phyloP scores from a whole-genome alignment of 2,329 filamentous ascomycete genomes.

The Ceratocystis ficicola region DNA sequence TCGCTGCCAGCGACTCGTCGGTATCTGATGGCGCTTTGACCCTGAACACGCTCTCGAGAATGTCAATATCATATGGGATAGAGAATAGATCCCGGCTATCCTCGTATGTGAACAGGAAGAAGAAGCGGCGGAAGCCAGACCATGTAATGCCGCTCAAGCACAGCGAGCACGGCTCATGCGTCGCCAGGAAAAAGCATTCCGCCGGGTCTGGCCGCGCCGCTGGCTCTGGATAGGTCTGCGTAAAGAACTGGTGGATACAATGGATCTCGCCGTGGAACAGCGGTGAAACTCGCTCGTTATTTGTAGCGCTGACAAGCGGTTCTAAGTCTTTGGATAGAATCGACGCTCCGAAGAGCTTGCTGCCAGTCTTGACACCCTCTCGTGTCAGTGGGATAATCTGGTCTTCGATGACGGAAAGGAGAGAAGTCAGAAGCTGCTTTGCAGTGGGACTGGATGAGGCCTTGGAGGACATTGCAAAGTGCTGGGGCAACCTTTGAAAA shows the following conservation, averaged over 20 bases:
- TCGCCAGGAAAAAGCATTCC: conserved; percentile 46
- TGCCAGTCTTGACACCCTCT: conserved; percentile 39
- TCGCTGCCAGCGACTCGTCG: conserved; percentile 30
- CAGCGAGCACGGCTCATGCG: conserved; percentile 47
- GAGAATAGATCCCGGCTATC: conserved; percentile 44
- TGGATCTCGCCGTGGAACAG: conserved; percentile 49
- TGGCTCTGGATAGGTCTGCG: conserved; percentile 29
- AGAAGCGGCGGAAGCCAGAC: conserved; percentile 45
- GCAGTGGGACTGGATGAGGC: conserved; percentile 7
- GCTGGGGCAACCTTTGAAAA: conserved; percentile 20
- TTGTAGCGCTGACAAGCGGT: conserved; percentile 40
- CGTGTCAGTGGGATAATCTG: conserved; percentile 41
- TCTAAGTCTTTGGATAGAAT: conserved; percentile 36
- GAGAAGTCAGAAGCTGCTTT: conserved; percentile 30
- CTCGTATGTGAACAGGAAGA: conserved; percentile 48
- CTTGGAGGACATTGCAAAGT: conserved; percentile 21
- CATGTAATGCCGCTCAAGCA: conserved; percentile 47
- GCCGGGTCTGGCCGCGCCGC: conserved; percentile 32
- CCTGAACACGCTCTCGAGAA: conserved; percentile 43
- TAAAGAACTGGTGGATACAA: conserved; percentile 48
- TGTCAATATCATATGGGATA: conserved; percentile 47
- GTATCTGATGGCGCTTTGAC: conserved; percentile 33
- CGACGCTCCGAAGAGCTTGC: conserved; percentile 46
- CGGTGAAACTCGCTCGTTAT: conserved; percentile 44
- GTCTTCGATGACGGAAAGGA: conserved; percentile 35